Evolutionary conservation across 1,139 yeast species (phyloP).

Genomic region (Ogataea hybrid): DNA sequence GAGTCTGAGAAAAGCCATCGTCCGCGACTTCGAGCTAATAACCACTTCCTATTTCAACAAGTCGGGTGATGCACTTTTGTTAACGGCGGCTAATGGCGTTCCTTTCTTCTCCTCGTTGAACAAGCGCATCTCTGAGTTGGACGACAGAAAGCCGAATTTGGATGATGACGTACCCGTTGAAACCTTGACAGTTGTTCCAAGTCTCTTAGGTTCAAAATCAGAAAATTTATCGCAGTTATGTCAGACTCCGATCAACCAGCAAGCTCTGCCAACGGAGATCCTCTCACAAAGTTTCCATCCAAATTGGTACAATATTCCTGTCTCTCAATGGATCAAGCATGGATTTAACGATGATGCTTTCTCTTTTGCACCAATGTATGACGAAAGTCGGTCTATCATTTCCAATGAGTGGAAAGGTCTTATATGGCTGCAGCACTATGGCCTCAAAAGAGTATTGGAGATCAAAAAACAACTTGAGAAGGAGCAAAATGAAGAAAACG

Average conservation of each 20-base stretch:
- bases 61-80: conserved; percentile 62
- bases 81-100: conserved; percentile 39
- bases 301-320: conserved; percentile 78
- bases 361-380: conserved; percentile 78
- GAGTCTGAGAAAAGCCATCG: conserved; percentile 35
- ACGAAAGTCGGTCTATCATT: conserved; percentile 67
- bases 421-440: conserved; percentile 79
- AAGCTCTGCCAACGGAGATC: conserved; percentile 17
- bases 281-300: conserved; percentile 48
- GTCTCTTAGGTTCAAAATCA: conserved; percentile 34
- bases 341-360: conserved; percentile 47
- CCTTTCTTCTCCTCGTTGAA: conserved; percentile 72
- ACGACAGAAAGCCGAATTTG: conserved; percentile 58
- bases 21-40: conserved; percentile 67
- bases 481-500: neutral
- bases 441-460: conserved; percentile 47
- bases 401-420: conserved; percentile 61
- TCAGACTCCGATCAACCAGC: conserved; percentile 6
- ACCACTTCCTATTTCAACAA: conserved; percentile 54
- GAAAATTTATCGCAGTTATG: conserved; percentile 28
- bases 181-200: conserved; percentile 59
- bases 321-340: conserved; percentile 78
- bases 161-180: conserved; percentile 52
- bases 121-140: conserved; percentile 59
- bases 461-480: conserved; percentile 30